Base-by-base conservation (phyloP, 192 early-diverging fungal species). In the Phlyctochytrium arcticum region DNA sequence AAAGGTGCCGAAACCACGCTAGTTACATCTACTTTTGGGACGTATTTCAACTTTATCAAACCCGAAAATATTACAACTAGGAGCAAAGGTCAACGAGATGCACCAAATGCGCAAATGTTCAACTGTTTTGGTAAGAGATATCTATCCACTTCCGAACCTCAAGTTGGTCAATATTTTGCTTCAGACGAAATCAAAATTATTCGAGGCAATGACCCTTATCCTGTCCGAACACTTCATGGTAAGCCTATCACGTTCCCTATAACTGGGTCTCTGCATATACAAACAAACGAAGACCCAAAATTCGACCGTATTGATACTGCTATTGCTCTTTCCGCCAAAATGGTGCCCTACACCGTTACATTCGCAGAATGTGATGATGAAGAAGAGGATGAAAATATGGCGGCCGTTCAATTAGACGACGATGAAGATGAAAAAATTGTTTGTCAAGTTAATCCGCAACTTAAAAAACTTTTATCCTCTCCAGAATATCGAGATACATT, bases 201-300 rank as follows among this genome's bases (percentile, higher is more conserved):
- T n/a, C 23, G 9, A 5, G 53, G 50, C 6, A 55, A 39, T 26
- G 53, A 57, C 32, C 37, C 8, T 26, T 19, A 30, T 35, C 9
- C 30, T 36, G 62, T 65, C 5, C 48, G 62, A 6, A 55, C 62
- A 30, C 34, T 65, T 7, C 49, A 65, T 32, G 33, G 32, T 6
- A 65, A 65, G 36, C 62, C 49, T n/a, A 65, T 65, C 34, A 26
- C 62, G 7, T 65, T 65, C 34, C 51, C 35, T 24, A 19, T 65
- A 48, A 54, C 49, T 17, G 62, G 51, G 4, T 6, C 24, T 6
- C 36, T 65, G 31, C 26, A 65, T 50, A 39, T 65, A n/a, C 51
- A 54, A 65, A 65, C 62, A 27, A 65, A 65, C 34, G 53, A 65
- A 5, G 36, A 34, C 24, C 7, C 37, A 21, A 19, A 57, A 29